phyloP scores from a whole-genome alignment of 495 filamentous ascomycete genomes.

The Aspergillus campestris region DNA sequence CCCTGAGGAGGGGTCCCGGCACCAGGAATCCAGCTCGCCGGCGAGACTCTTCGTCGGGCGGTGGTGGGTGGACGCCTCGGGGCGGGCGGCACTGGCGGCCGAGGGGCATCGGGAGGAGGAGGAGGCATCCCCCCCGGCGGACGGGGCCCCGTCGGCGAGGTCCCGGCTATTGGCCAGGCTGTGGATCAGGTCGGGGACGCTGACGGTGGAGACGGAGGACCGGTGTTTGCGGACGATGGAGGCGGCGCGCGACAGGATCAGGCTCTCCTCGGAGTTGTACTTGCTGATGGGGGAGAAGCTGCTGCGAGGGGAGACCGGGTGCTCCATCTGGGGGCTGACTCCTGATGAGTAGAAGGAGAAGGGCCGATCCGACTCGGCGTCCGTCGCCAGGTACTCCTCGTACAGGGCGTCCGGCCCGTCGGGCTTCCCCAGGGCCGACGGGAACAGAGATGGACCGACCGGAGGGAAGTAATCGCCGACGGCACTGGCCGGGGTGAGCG shows the following conservation, averaged over 20 bases:
- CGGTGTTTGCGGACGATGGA: slow-evolving; percentile 46
- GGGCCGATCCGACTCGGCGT: slow-evolving; percentile 39
- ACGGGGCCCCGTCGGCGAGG: slow-evolving; percentile 21
- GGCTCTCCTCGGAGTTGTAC: slow-evolving; percentile 49
- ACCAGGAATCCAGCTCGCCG: slow-evolving; percentile 20
- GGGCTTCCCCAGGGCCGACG: slow-evolving; percentile 24
- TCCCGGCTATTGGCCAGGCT: slow-evolving; percentile 42
- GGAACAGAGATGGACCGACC: slow-evolving; percentile 23
- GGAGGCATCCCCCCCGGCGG: no score
- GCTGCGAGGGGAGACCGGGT: slow-evolving; percentile 38
- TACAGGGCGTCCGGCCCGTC: slow-evolving; percentile 37
- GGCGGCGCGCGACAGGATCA: slow-evolving; percentile 40
- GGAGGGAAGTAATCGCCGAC: slow-evolving; percentile 32
- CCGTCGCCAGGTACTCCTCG: slow-evolving; percentile 39
- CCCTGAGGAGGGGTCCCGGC: slow-evolving; percentile 20
- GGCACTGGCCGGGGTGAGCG: slow-evolving; percentile 25
- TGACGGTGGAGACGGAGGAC: slow-evolving; percentile 47
- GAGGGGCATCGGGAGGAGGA: no score
- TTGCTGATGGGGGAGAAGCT: slow-evolving; percentile 52
- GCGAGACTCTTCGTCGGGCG: slow-evolving; percentile 37
- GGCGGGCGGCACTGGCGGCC: slow-evolving; percentile 1
- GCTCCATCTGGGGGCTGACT: slow-evolving; percentile 29
- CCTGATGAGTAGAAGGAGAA: slow-evolving; percentile 33
- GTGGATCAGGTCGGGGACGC: slow-evolving; percentile 48
- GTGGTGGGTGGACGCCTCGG: slow-evolving; percentile 27